Base-by-base conservation (phyloP, 805 yeast genomes). In the Barnettozyma sucrosica region DNA sequence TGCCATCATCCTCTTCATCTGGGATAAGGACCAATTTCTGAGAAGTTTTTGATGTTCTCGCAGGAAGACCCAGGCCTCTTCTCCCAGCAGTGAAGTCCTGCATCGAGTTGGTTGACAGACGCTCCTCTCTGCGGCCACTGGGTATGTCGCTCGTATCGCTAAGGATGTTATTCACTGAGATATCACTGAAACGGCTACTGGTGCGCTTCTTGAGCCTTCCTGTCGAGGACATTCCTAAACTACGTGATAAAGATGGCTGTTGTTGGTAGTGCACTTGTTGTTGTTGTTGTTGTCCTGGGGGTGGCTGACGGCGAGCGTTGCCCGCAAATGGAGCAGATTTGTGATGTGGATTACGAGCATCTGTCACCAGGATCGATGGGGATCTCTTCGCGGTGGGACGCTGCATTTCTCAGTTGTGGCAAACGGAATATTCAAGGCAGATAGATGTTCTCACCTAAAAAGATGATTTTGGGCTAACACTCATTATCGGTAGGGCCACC, bases 341-440 rank as follows among this genome's bases (percentile, higher is more conserved):
- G 19, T 76, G 72, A 23, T 76, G 74, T 5, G 77, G 64, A 51
- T 80, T 75, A 51, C 98, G 72, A 3, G 87, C 80, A 67, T 90
- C 98, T 0, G 98, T 92, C 34, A 90, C 98, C 48, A 90, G 73
- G 59, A 90, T 90, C 2, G 96, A 87, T 10, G 98, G 97, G 26
- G 97, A 87, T 57, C 97, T 69, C 57, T 86, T 87, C 13, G 96
- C 88, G 6, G 86, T 81, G 4, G 85, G 83, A 48, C 74, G 62
- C 48, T 61, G 41, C 41, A 37, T 37, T 13, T 37, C 16, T 7
- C 8, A 3, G 5, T 8, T 21, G 26, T n/a, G 25, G 18, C 18
- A 21, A 37, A n/a, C n/a, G n/a, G n/a, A n/a, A n/a, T n/a, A n/a
- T n/a, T n/a, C n/a, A n/a, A n/a, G n/a, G n/a, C n/a, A n/a, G n/a